A percentile compares a stretch with the other conserved stretches of the same genome.
These are phyloP conservation scores for Paratinospora sagittata DNA, from an alignment of 164 flowering plant genomes.

Conservation along the genomic window DNA sequence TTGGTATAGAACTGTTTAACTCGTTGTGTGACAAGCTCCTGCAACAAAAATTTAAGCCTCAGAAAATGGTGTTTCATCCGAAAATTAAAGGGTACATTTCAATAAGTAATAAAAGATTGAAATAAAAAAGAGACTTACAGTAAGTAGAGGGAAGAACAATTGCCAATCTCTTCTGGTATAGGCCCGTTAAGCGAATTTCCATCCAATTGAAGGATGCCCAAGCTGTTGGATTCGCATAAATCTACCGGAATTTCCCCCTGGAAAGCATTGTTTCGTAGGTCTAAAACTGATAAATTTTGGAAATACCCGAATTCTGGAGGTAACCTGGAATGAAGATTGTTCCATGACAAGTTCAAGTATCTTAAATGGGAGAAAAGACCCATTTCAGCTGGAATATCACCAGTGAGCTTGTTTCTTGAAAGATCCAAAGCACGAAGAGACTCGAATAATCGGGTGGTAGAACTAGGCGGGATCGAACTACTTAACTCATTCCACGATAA, in stretches of 20 bases:
- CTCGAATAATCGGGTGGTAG: constrained; percentile 44
- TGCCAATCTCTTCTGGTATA: constrained; percentile 78
- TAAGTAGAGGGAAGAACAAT: constrained; percentile 71
- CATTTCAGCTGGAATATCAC: constrained; percentile 71
- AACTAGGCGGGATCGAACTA: constrained; percentile 60
- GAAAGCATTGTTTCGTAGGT: constrained; percentile 53
- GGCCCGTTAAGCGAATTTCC: constrained; percentile 59
- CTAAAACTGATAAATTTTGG: constrained; percentile 56
- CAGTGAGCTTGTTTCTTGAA: constrained; percentile 55
- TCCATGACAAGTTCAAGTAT: constrained; percentile 88
- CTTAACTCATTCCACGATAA: constrained; percentile 45
- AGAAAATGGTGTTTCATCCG: background rate
- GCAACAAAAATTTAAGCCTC: constrained; percentile 18
- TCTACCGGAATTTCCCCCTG: constrained; percentile 65
- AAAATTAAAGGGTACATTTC: background rate
- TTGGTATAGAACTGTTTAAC: constrained; percentile 61
- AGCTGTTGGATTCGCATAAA: constrained; percentile 59
- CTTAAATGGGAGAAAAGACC: constrained; percentile 55
- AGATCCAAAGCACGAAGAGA: constrained; percentile 52
- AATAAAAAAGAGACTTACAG: constrained; percentile 50
- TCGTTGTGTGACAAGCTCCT: constrained; percentile 88
- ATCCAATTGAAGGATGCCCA: constrained; percentile 71
- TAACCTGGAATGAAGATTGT: constrained; percentile 44
- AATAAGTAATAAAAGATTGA: background rate
- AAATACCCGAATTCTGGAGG: constrained; percentile 75